A percentile compares a stretch with the other conserved stretches of the same genome.
Conservation (phyloP, 768 basidiomycete species). For the Agrocybe pediades region DNA sequence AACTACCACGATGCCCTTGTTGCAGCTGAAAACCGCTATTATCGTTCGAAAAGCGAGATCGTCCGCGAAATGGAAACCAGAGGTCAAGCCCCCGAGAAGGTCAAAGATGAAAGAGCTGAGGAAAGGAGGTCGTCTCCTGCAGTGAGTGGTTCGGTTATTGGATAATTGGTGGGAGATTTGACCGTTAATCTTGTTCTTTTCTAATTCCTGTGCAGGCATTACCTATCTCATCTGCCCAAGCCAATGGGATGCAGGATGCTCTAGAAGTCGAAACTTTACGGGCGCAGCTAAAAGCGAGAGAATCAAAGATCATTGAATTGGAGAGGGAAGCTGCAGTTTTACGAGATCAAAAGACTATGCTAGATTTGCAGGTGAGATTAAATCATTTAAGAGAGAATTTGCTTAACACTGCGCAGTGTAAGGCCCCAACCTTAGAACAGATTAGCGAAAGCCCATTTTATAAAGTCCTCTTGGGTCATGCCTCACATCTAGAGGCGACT, state of each 20-base stretch:
- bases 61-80: slow-evolving; percentile 49
- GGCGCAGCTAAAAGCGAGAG: slow-evolving; percentile 44
- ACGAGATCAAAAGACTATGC: slow-evolving; percentile 42
- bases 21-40: slow-evolving; percentile 60
- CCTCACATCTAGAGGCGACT: slow-evolving; percentile 46
- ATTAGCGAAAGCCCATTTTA: slow-evolving; percentile 55
- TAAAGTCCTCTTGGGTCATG: slow-evolving; percentile 55
- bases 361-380: slow-evolving; percentile 47
- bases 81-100: slow-evolving; percentile 20
- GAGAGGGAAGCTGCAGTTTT: slow-evolving; percentile 47
- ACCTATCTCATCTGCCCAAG: slow-evolving; percentile 26
- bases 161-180: slow-evolving; percentile 66
- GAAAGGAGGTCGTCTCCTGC: slow-evolving; percentile 60
- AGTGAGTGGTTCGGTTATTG: slow-evolving; percentile 64
- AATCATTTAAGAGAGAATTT: background rate
- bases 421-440: slow-evolving; percentile 42
- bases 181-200: slow-evolving; percentile 40
- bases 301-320: slow-evolving; percentile 49
- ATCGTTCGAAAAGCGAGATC: slow-evolving; percentile 58
- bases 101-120: slow-evolving; percentile 46
- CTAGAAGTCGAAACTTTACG: slow-evolving; percentile 38
- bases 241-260: slow-evolving; percentile 39
- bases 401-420: slow-evolving; percentile 31
- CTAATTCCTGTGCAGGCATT: slow-evolving; percentile 50
- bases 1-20: slow-evolving; percentile 52